A percentile compares a stretch with the other conserved stretches of the same genome.
Conservation (phyloP, 345 rosid species). For the Bruguiera sexangula region DNA sequence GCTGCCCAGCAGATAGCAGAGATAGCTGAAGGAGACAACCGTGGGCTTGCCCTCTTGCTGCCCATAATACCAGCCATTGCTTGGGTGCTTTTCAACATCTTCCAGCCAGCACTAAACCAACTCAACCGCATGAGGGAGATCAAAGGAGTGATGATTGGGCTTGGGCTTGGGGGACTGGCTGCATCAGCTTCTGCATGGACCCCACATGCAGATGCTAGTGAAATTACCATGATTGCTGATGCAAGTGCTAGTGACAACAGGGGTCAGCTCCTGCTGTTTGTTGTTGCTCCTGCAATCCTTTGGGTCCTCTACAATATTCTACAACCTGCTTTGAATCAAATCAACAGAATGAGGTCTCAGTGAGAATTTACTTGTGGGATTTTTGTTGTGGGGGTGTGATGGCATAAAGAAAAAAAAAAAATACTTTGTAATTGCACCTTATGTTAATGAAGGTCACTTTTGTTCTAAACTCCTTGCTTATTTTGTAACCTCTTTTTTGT, state of each 20-base stretch:
- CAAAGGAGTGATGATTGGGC: conserved; percentile 62
- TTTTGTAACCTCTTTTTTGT: not conserved
- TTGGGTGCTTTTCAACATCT: conserved; percentile 93
- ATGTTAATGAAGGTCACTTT: conserved; percentile 17
- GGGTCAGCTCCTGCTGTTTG: conserved; percentile 75
- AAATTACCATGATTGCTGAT: conserved; percentile 42
- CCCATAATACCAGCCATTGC: conserved; percentile 75
- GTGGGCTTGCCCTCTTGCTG: conserved; percentile 75
- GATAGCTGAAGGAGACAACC: conserved; percentile 72
- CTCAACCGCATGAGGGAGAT: conserved; percentile 61
- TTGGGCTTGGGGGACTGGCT: conserved; percentile 72
- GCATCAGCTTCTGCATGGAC: conserved; percentile 48
- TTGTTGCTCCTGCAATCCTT: conserved; percentile 74
- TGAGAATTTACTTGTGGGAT: conserved; percentile 8
- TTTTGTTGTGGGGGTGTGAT: not conserved
- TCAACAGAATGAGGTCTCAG: conserved; percentile 79
- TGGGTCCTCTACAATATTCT: conserved; percentile 94
- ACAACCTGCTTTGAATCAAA: conserved; percentile 94
- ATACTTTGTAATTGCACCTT: conserved; percentile 35
- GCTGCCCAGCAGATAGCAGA: conserved; percentile 83
- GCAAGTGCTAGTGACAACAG: conserved; percentile 54
- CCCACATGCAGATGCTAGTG: conserved; percentile 51
- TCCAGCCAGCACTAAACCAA: conserved; percentile 88
- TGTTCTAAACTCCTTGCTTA: no score
- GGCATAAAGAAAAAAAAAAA: not conserved